phyloP scores from a whole-genome alignment of 179 eudicot species.

The Amaranthus tricolor region DNA sequence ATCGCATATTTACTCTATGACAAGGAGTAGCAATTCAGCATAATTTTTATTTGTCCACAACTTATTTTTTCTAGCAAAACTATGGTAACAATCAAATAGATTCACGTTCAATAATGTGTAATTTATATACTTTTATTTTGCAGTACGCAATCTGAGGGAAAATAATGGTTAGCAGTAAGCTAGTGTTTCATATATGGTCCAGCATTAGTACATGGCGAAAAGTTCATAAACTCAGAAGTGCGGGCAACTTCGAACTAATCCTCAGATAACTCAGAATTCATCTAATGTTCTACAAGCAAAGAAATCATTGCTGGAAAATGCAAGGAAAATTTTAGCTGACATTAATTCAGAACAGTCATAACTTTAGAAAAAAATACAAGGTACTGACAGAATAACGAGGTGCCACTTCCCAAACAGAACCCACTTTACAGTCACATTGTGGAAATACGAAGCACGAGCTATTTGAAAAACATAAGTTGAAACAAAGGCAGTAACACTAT shows the following conservation, averaged over 20 bases:
- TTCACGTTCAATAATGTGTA: background rate
- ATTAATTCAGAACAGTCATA: background rate
- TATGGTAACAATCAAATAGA: background rate
- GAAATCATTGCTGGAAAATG: background rate
- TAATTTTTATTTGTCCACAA: background rate
- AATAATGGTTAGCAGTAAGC: background rate
- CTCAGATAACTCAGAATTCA: background rate
- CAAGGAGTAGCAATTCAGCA: background rate
- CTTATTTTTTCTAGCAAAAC: background rate
- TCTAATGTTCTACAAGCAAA: background rate
- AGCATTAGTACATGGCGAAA: background rate
- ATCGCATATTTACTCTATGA: no score
- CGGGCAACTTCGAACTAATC: background rate
- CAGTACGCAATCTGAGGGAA: background rate
- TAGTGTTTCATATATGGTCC: background rate
- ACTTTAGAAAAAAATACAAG: background rate
- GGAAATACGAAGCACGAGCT: slow-evolving; percentile 1
- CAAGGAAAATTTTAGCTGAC: background rate
- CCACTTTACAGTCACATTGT: background rate
- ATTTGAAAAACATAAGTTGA: slow-evolving; percentile 3
- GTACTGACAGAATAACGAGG: background rate
- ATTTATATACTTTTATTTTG: background rate
- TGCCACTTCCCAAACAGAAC: slow-evolving; percentile 3
- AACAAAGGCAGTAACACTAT: slow-evolving; percentile 14
- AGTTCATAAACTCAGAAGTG: background rate